These are phyloP conservation scores for Astragalus membranaceus DNA, from an alignment of 306 rosid genomes.

Conservation along the genomic window DNA sequence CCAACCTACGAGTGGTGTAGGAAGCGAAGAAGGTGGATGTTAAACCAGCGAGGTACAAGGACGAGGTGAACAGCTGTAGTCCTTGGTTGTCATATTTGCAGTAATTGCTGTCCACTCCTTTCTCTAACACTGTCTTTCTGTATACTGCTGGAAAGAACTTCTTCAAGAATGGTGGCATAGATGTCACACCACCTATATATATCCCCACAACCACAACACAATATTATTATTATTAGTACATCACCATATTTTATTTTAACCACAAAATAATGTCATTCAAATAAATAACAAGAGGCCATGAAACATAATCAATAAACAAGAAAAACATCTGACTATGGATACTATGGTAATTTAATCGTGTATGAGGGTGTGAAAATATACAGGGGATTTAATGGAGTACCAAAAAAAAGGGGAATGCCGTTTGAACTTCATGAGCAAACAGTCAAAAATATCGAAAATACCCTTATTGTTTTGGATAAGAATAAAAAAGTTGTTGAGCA, in stretches of 20 bases:
- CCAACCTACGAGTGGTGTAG: constrained; percentile 49
- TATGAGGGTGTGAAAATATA: too few species aligned
- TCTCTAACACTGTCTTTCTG: constrained; percentile 25
- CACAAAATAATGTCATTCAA: not conserved
- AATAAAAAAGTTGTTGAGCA: not conserved
- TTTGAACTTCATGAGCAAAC: not conserved
- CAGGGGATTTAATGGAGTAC: too few species aligned
- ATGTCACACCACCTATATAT: constrained; percentile 60
- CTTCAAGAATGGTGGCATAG: constrained; percentile 51
- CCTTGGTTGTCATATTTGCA: constrained; percentile 67
- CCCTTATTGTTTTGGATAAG: not conserved
- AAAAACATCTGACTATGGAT: too few species aligned
- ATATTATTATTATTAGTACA: not conserved
- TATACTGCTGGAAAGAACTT: constrained; percentile 61
- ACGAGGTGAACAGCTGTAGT: constrained; percentile 67
- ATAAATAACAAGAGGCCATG: not conserved
- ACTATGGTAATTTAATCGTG: too few species aligned
- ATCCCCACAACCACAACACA: not conserved
- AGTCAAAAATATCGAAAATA: not conserved
- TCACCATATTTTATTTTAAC: not conserved
- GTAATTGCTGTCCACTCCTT: constrained; percentile 34
- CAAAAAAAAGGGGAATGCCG: not conserved
- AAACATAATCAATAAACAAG: not conserved
- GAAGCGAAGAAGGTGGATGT: constrained; percentile 59
- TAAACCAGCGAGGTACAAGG: constrained; percentile 65